Base-by-base conservation (phyloP, 1,139 yeast genomes). In the Waltiozyma sp. region DNA sequence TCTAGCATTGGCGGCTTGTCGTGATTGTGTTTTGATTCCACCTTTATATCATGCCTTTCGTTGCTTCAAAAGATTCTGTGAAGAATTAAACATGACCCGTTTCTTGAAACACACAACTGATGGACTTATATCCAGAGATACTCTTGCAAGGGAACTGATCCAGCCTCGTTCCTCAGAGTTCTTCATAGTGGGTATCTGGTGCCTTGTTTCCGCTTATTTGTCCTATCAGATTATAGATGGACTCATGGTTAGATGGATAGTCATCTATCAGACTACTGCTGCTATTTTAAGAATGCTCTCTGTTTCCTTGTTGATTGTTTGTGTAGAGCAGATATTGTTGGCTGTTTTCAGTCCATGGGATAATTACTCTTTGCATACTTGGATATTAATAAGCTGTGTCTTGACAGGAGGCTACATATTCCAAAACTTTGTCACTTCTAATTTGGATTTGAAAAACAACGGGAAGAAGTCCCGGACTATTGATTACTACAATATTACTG, bases 161-260 rank as follows among this genome's bases (percentile, higher is more conserved):
- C 41, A 59, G 23, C 48, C 60, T 13, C 51, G 85, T 28, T 71
- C 80, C 1, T 77, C 86, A 0, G 93, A 83, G 55, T 82, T 79
- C 53, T 69, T 83, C 49, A 63, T 82, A 38, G 78, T 88, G 5
- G 83, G 87, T 0, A 61, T 83, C 15, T 83, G 93, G 93, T 82
- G 96, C 58, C 59, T 84, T 8, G 97, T 91, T 7, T 77, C 94
- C 2, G 88, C 88, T 3, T 87, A 87, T 57, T 67, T 91, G 45
- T 80, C 94, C 13, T 88, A 80, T 60, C 77, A 89, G 2, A 88
- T 87, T 5, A 67, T 89, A 37, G 96, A 89, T 58, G 94, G 96
- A 0, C 67, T 91, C 36, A 86, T 89, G 81, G 83, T 87, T 19
- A 69, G 98, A 39, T 91, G 97, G 94, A 85, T 89, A 36, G 93